Evolutionary conservation across 2,329 filamentous ascomycete genomes (phyloP), one percentile per base, ranked within the genome.

Genomic region (Xylariaceae sp.): DNA sequence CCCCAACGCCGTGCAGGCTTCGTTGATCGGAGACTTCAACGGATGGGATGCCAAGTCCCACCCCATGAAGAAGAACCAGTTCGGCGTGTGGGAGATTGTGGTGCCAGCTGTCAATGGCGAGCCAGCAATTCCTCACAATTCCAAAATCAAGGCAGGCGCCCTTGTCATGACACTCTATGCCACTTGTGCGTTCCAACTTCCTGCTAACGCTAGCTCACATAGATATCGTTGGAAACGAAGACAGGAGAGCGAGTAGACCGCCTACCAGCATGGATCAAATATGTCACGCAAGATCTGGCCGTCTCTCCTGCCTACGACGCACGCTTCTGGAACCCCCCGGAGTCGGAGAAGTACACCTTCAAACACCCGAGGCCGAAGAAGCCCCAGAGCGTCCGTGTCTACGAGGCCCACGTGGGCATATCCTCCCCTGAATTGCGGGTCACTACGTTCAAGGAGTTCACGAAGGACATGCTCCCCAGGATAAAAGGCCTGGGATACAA

Each of bases 351-450:
- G 56, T 97, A 97, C 61, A 70, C 76, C 38, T 94, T 94, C 74
- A 89, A 94, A 68, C 77, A 97, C 62, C 55, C 75, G 32, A 76
- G 83, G 35, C 92, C 90, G 5, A 80, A 81, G 61, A 94, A 90
- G 70, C 92, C 92, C 1, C 63, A 71, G 41, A 95, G 88, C 54
- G 79, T 78, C n/a, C 83, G 92, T 35, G 88, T 98, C 42, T 98
- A 98, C 65, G 92, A 98, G 66, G 92, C 92, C n/a, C 92, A 98
- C 58, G 88, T 98, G 29, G 92, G 92, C 35, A 98, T 98, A 52
- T 96, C 90, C 5, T 92, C 88, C 2, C 87, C 89, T 1, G 90
- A 97, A 49, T 78, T 83, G 47, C 82, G 79, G 50, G 88, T 98
- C 27, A 80, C 92, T 3, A 94, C 88, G 5, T 98, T 95, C 76